These are phyloP conservation scores for Xylaria sp. DNA, from an alignment of 2,329 filamentous ascomycete genomes.

Conservation along the genomic window DNA sequence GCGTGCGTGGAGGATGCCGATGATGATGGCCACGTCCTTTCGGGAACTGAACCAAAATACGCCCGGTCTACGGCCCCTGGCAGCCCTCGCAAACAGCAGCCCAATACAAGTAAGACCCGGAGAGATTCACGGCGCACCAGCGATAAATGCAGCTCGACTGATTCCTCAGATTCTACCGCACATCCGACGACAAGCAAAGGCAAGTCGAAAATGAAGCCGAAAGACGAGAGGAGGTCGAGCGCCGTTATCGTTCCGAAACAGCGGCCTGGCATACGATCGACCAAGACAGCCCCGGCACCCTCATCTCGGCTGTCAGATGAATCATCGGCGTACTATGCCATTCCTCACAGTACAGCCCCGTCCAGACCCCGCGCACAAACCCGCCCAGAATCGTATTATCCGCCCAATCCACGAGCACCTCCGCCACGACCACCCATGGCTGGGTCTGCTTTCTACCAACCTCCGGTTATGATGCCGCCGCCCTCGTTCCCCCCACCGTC, in stretches of 20 bases:
- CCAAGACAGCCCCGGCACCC: conserved; percentile 53
- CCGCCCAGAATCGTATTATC: conserved; percentile 54
- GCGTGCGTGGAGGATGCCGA: conserved; percentile 62
- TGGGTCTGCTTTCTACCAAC: conserved; percentile 52
- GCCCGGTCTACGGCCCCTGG: conserved; percentile 60
- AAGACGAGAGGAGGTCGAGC: conserved; percentile 49
- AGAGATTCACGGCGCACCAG: conserved; percentile 52
- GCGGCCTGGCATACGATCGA: conserved; percentile 51
- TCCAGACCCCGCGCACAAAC: conserved; percentile 57
- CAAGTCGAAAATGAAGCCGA: conserved; percentile 44
- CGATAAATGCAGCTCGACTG: conserved; percentile 55
- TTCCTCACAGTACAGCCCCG: conserved; percentile 49
- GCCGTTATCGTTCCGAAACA: conserved; percentile 42
- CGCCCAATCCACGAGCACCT: conserved; percentile 37
- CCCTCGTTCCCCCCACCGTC: conserved; percentile 41
- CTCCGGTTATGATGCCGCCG: conserved; percentile 45
- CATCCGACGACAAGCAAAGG: conserved; percentile 47
- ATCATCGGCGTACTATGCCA: conserved; percentile 54
- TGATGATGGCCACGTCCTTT: conserved; percentile 58
- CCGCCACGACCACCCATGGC: conserved; percentile 52
- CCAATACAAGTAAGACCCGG: conserved; percentile 64
- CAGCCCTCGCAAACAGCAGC: conserved; percentile 59
- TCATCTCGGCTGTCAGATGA: conserved; percentile 53
- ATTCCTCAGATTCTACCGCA: conserved; percentile 51
- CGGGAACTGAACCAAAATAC: conserved; percentile 56